Percentiles rank a stretch among this genome's conserved stretches.
These are phyloP conservation scores for Cladosporium austrohemisphaericum DNA, from an alignment of 2,329 filamentous ascomycete genomes.

Conservation along the genomic window DNA sequence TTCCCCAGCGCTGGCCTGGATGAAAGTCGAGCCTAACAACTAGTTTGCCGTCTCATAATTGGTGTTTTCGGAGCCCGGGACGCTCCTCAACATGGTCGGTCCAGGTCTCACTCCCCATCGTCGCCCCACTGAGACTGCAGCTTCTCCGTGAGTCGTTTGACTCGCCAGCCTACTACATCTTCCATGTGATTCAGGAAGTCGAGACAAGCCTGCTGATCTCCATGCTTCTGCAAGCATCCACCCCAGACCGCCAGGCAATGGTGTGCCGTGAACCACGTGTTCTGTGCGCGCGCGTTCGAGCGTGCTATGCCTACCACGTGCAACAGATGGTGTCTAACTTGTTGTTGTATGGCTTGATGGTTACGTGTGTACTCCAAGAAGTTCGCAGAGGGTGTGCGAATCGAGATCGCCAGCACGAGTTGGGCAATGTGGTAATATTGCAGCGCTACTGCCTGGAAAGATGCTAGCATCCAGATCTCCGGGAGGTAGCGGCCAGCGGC, in stretches of 20 bases:
- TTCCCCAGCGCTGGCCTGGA: too few relatives aligned
- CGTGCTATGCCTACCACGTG: slow-evolving; percentile 18
- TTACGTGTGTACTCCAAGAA: slow-evolving; percentile 15
- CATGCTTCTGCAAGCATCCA: slow-evolving; percentile 11
- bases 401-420: slow-evolving; percentile 14
- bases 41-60: too few relatives aligned
- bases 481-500: slow-evolving; percentile 13
- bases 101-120: slow-evolving; percentile 15
- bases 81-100: too few relatives aligned
- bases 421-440: slow-evolving; percentile 23
- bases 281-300: slow-evolving; percentile 18
- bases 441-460: slow-evolving; percentile 19
- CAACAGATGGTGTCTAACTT: slow-evolving; percentile 16
- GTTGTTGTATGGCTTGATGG: slow-evolving; percentile 10
- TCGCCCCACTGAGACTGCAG: slow-evolving; percentile 17
- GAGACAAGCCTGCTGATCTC: slow-evolving; percentile 17
- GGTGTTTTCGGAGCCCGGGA: too few relatives aligned
- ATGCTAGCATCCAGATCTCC: slow-evolving; percentile 19
- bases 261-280: slow-evolving; percentile 21
- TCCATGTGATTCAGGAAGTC: slow-evolving; percentile 17
- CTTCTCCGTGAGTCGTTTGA: slow-evolving; percentile 10
- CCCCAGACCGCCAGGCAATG: slow-evolving; percentile 21
- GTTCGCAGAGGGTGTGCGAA: background rate
- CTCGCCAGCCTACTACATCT: slow-evolving; percentile 16
- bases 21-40: too few relatives aligned